Evolutionary conservation across 169 alveolate genomes (phyloP), one percentile per base, ranked within the genome.

Genomic region (Plasmodium cynomolgi): DNA sequence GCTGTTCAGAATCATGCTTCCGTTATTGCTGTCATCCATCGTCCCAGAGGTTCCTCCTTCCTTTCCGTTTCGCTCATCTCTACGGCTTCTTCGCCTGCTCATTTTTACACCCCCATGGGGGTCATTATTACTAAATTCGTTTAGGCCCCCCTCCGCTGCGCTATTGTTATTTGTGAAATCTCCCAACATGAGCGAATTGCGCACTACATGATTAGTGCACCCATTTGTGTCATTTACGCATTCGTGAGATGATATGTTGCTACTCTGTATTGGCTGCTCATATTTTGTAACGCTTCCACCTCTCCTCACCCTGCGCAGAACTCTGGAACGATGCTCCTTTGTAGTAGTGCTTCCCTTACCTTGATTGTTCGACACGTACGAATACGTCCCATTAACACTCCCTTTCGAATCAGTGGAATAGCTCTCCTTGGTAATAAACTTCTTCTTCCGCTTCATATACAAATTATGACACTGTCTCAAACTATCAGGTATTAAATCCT

Each of bases 401-500:
- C 39, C 75, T 47, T 41, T 84, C 29, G 84, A 84, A 33, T 75
- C 74, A 1, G 72, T 47, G 2, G 93, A 84, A 31, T 84, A 31
- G 23, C 79, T 20, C 50, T 84, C 75, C 47, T 41, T 84, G 44
- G 37, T 47, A 44, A 31, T 47, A 44, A 31, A 47, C 54, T 81
- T 81, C 23, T 37, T 84, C 39, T 79, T 75, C 29, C 72, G 26
- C 20, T 91, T 75, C 91, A 84, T 83, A 34, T 82, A 77, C 7
- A 84, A 62, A 34, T 39, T 71, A 23, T 62, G 75, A 31, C 93
- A 93, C 34, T 75, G 93, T 58, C 93, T 62, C 72, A 82, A 93
- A 20, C 93, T 93, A 39, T 93, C 94, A 7, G 93, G 93, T 34
- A 90, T 84, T 79, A 83, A 75, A 84, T 83, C 93, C n/a, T 77